Evolutionary conservation across 306 rosid species (phyloP), one percentile per base, ranked within the genome.

Genomic region (Lotus japonicus): DNA sequence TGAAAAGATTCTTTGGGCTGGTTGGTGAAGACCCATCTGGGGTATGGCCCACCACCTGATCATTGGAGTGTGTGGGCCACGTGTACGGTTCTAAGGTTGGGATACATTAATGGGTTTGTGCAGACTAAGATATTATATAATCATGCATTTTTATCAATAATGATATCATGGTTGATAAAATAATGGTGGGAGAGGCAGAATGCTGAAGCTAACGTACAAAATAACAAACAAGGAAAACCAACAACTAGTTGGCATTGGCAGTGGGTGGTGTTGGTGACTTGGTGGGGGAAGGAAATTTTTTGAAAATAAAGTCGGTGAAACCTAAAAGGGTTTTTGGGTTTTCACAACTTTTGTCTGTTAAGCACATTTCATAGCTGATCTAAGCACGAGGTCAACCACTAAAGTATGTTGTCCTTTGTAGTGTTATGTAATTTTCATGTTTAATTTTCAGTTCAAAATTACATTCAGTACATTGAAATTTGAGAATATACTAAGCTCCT

Each of bases 341-440:
- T 69, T 61, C 63, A 31, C 43, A 43, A 10, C 66, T 78, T 70
- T 58, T 70, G 70, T 71, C 57, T 76, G 61, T 76, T 70, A 68
- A 73, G 42, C 80, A 85, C 72, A 73, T 79, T 78, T 74, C 81
- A 71, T 68, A 76, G 80, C 46, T 80, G 77, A 80, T 83, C 82
- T 73, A 79, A 72, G 82, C 85, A 77, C 81, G 76, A 72, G 84
- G 84, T 88, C 89, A 88, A 83, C 94, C 87, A 88, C 90, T 83
- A 74, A 76, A 83, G 68, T 76, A 64, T 77, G 75, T 19, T 73
- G 38, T 58, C 41, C 14, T 75, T n/a, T n/a, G n/a, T n/a, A n/a
- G n/a, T n/a, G n/a, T n/a, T n/a, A n/a, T n/a, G n/a, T n/a, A n/a
- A n/a, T n/a, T n/a, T n/a, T n/a, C n/a, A n/a, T n/a, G n/a, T n/a